Conservation (phyloP, 2,329 filamentous ascomycete genomes). For the Phoma sp. region DNA sequence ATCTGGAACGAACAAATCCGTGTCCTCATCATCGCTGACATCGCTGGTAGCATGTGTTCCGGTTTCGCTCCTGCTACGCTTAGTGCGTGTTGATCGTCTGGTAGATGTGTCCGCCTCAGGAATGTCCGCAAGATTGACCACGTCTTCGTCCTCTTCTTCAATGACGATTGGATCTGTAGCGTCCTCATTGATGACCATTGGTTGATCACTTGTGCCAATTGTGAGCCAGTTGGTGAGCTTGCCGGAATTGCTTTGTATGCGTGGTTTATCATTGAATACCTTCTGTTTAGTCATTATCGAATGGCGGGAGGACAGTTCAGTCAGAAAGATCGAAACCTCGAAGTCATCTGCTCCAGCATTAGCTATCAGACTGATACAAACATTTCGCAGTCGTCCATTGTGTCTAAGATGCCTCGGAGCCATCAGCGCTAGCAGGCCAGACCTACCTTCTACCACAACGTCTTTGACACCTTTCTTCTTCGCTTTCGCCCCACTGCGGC, state of each 20-base stretch:
- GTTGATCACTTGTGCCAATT: constrained; percentile 49
- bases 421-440: constrained; percentile 2
- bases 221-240: constrained; percentile 57
- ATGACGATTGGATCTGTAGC: constrained; percentile 55
- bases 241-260: constrained; percentile 53
- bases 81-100: constrained; percentile 23
- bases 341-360: constrained; percentile 76
- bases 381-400: constrained; percentile 5
- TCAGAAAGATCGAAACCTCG: constrained; percentile 92
- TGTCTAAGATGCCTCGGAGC: background rate
- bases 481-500: constrained; percentile 60
- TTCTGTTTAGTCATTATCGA: constrained; percentile 87
- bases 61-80: constrained; percentile 19
- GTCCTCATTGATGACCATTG: constrained; percentile 51
- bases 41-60: constrained; percentile 22
- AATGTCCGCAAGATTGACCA: constrained; percentile 60
- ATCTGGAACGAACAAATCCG: constrained; percentile 35
- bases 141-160: constrained; percentile 66
- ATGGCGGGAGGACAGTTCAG: constrained; percentile 83
- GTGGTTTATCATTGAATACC: constrained; percentile 60
- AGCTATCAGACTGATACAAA: constrained; percentile 22
- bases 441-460: constrained; percentile 77
- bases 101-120: constrained; percentile 53
- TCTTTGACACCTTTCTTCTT: constrained; percentile 89
- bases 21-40: constrained; percentile 42